Evolutionary conservation across 2,329 filamentous ascomycete species (phyloP).

Genomic region (Elsinoe perseae): DNA sequence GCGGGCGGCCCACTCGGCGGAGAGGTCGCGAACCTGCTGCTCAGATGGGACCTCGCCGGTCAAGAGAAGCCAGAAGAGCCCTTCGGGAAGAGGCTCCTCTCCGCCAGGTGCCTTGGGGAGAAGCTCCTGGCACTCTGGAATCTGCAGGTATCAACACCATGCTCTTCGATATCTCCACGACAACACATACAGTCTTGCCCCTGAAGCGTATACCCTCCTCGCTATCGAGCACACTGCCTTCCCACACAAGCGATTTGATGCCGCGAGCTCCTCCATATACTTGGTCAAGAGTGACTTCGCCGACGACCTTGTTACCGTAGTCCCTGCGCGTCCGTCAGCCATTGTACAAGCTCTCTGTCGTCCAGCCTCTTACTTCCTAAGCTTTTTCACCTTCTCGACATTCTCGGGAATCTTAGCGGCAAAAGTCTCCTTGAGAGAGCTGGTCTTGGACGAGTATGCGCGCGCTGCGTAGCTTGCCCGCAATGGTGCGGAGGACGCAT

Average conservation of each 20-base stretch:
- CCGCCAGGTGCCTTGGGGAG: constrained; percentile 96
- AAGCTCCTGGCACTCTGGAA: constrained; percentile 95
- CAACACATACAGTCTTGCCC: constrained; percentile 69
- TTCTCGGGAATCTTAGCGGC: constrained; percentile 91
- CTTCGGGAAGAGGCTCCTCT: constrained; percentile 93
- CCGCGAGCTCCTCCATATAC: constrained; percentile 98
- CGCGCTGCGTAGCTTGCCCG: constrained; percentile 64
- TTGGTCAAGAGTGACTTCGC: constrained; percentile 98
- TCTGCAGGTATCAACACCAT: constrained; percentile 39
- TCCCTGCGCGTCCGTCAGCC: constrained; percentile 53
- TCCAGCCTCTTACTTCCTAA: constrained; percentile 67
- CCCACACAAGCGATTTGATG: constrained; percentile 98
- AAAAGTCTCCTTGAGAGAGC: constrained; percentile 96
- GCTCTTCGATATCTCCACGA: background rate
- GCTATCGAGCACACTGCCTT: constrained; percentile 93
- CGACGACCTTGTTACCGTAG: constrained; percentile 87
- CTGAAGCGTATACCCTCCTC: constrained; percentile 99
- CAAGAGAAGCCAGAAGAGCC: constrained; percentile 99
- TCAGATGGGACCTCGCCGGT: constrained; percentile 96
- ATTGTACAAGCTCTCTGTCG: constrained; percentile 17
- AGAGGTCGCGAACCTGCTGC: constrained; percentile 97
- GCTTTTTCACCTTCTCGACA: constrained; percentile 98
- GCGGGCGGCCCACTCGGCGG: constrained; percentile 96
- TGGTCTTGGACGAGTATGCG: constrained; percentile 88
- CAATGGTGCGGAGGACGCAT: constrained; percentile 51